Evolutionary conservation across 495 filamentous ascomycete genomes (phyloP).

Genomic region (Rusavskia elegans): DNA sequence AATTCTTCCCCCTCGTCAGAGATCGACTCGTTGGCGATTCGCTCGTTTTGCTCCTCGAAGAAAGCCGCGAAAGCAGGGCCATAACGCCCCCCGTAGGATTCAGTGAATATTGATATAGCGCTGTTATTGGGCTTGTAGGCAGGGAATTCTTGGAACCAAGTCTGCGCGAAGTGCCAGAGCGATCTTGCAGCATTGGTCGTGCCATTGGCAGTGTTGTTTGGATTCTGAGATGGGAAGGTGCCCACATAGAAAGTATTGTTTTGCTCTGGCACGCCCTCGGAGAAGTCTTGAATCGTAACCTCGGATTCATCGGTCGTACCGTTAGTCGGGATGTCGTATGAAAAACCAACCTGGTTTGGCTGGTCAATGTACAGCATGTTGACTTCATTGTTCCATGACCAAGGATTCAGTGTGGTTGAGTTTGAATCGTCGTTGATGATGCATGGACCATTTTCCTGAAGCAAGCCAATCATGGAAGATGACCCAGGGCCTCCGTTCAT

Average conservation of each 20-base stretch:
- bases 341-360: constrained; percentile 46
- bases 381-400: constrained; percentile 30
- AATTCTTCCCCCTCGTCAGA: constrained; percentile 16
- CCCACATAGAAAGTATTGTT: constrained; percentile 47
- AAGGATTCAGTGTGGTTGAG: constrained; percentile 29
- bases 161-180: constrained; percentile 43
- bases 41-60: constrained; percentile 49
- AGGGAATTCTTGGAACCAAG: constrained; percentile 39
- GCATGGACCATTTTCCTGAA: constrained; percentile 50
- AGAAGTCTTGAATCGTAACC: constrained; percentile 22
- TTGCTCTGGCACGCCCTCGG: constrained; percentile 30
- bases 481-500: constrained; percentile 43
- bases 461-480: constrained; percentile 43
- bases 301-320: constrained; percentile 28
- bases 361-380: constrained; percentile 41
- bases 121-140: constrained; percentile 38
- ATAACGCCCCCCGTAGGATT: constrained; percentile 53
- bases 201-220: constrained; percentile 29
- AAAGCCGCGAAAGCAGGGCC: constrained; percentile 49
- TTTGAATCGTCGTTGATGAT: constrained; percentile 35
- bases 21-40: constrained; percentile 26
- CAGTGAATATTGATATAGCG: constrained; percentile 36
- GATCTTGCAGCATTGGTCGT: constrained; percentile 36
- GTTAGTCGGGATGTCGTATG: constrained; percentile 29
- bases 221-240: constrained; percentile 35